phyloP scores from a whole-genome alignment of 768 basidiomycete species.

The Leccinellum luteum region DNA sequence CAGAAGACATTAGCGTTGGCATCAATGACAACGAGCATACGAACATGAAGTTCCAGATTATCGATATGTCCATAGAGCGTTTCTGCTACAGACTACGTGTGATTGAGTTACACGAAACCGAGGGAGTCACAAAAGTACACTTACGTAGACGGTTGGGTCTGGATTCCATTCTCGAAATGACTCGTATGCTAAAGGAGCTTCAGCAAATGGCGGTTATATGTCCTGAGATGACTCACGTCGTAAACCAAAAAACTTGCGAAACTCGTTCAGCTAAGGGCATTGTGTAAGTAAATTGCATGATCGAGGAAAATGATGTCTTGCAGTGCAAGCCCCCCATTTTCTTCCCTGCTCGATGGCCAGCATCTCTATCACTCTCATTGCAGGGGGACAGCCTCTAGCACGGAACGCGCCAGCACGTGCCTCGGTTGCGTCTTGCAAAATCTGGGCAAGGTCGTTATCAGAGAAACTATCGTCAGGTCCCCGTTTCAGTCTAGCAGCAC shows the following conservation, averaged over 20 bases:
- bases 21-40: too few relatives aligned
- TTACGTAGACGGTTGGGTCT: slow-evolving; percentile 51
- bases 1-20: background rate
- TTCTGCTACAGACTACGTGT: slow-evolving; percentile 53
- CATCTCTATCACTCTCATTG: slow-evolving; percentile 64
- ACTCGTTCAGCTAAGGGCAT: slow-evolving; percentile 57
- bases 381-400: slow-evolving; percentile 65
- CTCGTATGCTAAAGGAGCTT: slow-evolving; percentile 46
- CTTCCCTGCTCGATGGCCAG: slow-evolving; percentile 66
- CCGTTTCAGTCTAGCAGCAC: slow-evolving; percentile 46
- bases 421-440: slow-evolving; percentile 63
- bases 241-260: slow-evolving; percentile 67
- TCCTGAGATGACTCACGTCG: slow-evolving; percentile 45
- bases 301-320: slow-evolving; percentile 26
- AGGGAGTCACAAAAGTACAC: slow-evolving; percentile 12
- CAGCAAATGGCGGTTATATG: slow-evolving; percentile 2
- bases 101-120: background rate
- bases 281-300: background rate
- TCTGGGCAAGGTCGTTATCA: slow-evolving; percentile 58
- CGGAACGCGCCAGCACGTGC: slow-evolving; percentile 58
- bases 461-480: slow-evolving; percentile 50
- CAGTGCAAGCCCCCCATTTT: slow-evolving; percentile 74
- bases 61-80: slow-evolving; percentile 70
- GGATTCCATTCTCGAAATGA: slow-evolving; percentile 75
- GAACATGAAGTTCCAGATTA: slow-evolving; percentile 74